Evolutionary conservation across 2,329 filamentous ascomycete species (phyloP).

Genomic region (Monosporascus sp.): DNA sequence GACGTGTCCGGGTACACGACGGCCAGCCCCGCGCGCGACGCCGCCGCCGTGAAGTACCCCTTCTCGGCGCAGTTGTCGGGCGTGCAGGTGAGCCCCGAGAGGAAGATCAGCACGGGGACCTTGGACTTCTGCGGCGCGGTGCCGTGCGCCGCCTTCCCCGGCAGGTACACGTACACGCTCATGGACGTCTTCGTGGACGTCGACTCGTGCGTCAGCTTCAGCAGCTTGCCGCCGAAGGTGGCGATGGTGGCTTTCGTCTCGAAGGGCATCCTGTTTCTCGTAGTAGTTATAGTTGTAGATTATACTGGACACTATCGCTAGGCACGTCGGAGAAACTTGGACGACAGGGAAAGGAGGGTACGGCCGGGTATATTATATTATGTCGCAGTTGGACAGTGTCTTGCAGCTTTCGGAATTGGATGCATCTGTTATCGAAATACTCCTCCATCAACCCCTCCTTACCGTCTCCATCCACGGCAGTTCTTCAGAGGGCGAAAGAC

Average conservation of each 20-base stretch:
- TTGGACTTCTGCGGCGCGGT: conserved; percentile 56
- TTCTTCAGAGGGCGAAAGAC: not conserved
- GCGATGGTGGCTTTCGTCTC: conserved; percentile 84
- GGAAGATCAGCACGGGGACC: conserved; percentile 83
- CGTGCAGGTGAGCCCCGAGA: conserved; percentile 91
- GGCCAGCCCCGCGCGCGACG: conserved; percentile 77
- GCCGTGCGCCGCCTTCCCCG: conserved; percentile 55
- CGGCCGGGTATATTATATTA: too few relatives aligned
- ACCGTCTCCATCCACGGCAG: not conserved
- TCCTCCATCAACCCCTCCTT: not conserved
- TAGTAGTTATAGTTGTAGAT: not conserved
- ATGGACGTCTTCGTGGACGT: conserved; percentile 77
- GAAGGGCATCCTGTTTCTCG: conserved; percentile 60
- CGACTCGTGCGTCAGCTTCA: conserved; percentile 87
- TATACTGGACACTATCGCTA: too few relatives aligned
- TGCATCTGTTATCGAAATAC: not conserved
- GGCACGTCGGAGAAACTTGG: too few relatives aligned
- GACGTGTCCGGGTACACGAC: conserved; percentile 93
- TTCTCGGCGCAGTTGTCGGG: conserved; percentile 79
- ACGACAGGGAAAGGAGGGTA: too few relatives aligned
- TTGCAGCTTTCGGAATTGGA: not conserved
- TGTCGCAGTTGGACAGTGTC: too few relatives aligned
- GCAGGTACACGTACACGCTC: conserved; percentile 88
- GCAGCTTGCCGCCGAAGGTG: conserved; percentile 88
- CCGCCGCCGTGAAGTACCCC: conserved; percentile 86